Percentiles rank a stretch among this genome's conserved stretches.
Evolutionary conservation across 495 filamentous ascomycete species (phyloP).

Genomic region (Trichocladium uniseriatum): DNA sequence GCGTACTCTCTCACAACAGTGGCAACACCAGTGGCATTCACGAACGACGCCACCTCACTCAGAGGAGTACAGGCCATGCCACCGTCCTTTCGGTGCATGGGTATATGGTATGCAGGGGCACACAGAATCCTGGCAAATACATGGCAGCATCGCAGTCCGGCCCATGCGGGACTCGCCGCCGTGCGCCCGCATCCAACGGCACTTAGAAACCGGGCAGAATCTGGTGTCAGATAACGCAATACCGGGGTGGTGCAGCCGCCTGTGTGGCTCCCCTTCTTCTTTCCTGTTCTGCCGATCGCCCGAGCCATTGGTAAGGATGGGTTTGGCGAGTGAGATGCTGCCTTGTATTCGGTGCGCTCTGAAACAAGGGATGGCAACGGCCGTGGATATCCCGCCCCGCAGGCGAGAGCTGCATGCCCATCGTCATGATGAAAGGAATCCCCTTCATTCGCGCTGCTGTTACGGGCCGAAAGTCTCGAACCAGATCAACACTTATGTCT

Average conservation of each 20-base stretch:
- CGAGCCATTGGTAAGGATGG: background rate
- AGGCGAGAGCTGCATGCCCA: background rate
- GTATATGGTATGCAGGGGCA: background rate
- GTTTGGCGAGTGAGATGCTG: background rate
- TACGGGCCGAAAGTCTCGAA: background rate
- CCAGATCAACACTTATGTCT: slow-evolving; percentile 9
- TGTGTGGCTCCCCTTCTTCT: background rate
- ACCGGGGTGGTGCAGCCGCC: background rate
- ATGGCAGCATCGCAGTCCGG: background rate
- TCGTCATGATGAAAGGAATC: background rate
- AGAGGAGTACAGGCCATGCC: background rate
- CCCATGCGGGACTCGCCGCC: background rate
- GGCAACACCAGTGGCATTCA: background rate
- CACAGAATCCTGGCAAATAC: background rate
- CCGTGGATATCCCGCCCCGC: background rate
- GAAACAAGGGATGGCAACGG: background rate
- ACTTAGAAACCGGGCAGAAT: slow-evolving; percentile 11
- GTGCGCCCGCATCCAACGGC: background rate
- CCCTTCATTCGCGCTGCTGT: slow-evolving; percentile 7
- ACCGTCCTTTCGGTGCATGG: background rate
- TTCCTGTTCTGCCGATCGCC: background rate
- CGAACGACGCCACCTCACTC: background rate
- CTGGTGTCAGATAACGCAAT: slow-evolving; percentile 18
- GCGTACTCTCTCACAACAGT: background rate
- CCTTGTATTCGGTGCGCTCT: background rate